These are phyloP conservation scores for Rhizopus arrhizus DNA, from an alignment of 371 early-diverging fungal genomes.

Conservation along the genomic window DNA sequence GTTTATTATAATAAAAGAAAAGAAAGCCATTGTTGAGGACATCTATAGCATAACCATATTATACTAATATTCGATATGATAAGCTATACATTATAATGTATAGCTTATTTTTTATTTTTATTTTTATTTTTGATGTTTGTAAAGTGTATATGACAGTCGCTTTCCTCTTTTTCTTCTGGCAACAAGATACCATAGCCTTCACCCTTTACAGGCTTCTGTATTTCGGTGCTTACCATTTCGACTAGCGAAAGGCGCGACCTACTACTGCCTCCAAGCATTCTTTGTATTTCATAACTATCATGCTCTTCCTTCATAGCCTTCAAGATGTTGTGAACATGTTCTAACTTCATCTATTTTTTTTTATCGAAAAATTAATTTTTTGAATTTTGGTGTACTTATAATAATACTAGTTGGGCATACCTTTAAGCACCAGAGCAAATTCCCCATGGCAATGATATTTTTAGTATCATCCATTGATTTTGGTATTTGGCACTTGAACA, in stretches of 20 bases:
- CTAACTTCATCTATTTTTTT: slow-evolving; percentile 9
- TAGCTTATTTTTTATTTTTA: neutral
- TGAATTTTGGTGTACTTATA: neutral
- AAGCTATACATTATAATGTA: slow-evolving; percentile 1
- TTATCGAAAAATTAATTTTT: neutral
- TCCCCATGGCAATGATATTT: slow-evolving; percentile 15
- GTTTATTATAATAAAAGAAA: slow-evolving; percentile 15
- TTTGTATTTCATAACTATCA: slow-evolving; percentile 3
- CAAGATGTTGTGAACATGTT: neutral
- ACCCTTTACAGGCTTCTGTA: slow-evolving; percentile 15
- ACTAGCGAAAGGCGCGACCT: neutral
- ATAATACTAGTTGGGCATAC: neutral
- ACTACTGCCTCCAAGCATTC: slow-evolving; percentile 10
- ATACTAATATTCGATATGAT: too few relatives aligned
- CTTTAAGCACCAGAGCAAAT: slow-evolving; percentile 15
- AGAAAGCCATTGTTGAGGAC: slow-evolving; percentile 13
- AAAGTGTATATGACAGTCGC: neutral
- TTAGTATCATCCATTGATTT: slow-evolving; percentile 7
- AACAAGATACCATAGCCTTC: slow-evolving; percentile 14
- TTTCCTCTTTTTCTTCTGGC: slow-evolving; percentile 12
- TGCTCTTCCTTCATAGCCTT: slow-evolving; percentile 11
- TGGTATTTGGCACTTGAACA: slow-evolving; percentile 9
- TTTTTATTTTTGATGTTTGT: slow-evolving; percentile 4
- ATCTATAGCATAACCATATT: slow-evolving; percentile 7
- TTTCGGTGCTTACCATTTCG: slow-evolving; percentile 1